Evolutionary conservation across 1,139 yeast genomes (phyloP).

Genomic region (Candida pseudoviswanathii): DNA sequence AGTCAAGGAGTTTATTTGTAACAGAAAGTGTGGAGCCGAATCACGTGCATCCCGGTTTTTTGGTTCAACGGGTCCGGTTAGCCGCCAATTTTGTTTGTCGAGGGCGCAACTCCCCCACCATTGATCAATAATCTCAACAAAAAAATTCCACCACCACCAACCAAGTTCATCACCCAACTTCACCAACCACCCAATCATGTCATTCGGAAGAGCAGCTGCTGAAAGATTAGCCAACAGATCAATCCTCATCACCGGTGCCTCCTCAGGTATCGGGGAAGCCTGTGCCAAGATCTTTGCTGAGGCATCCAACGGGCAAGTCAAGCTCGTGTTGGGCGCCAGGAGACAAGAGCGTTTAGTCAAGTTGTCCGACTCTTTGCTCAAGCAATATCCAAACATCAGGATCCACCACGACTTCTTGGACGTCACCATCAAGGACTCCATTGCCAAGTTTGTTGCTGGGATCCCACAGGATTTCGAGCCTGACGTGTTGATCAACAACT

Average conservation of each 20-base stretch:
- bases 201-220: slow-evolving; percentile 45
- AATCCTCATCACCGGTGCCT: slow-evolving; percentile 39
- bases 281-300: slow-evolving; percentile 73
- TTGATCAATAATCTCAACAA: background rate
- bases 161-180: background rate
- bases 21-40: too few relatives aligned
- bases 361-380: slow-evolving; percentile 46
- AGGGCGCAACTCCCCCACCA: too few relatives aligned
- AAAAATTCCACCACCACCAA: background rate
- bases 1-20: background rate
- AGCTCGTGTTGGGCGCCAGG: slow-evolving; percentile 70
- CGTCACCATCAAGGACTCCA: slow-evolving; percentile 53
- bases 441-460: slow-evolving; percentile 51
- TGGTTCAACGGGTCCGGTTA: background rate
- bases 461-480: slow-evolving; percentile 60
- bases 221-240: slow-evolving; percentile 46
- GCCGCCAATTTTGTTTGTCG: background rate
- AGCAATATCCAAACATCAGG: slow-evolving; percentile 48
- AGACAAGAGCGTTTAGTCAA: slow-evolving; percentile 55
- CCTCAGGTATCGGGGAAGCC: slow-evolving; percentile 66
- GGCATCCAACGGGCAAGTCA: slow-evolving; percentile 67
- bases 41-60: background rate
- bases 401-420: slow-evolving; percentile 60
- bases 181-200: slow-evolving; percentile 25
- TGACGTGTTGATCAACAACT: slow-evolving; percentile 76